Conservation (phyloP, 2,329 filamentous ascomycete species). For the Hymenoscyphus albidus region DNA sequence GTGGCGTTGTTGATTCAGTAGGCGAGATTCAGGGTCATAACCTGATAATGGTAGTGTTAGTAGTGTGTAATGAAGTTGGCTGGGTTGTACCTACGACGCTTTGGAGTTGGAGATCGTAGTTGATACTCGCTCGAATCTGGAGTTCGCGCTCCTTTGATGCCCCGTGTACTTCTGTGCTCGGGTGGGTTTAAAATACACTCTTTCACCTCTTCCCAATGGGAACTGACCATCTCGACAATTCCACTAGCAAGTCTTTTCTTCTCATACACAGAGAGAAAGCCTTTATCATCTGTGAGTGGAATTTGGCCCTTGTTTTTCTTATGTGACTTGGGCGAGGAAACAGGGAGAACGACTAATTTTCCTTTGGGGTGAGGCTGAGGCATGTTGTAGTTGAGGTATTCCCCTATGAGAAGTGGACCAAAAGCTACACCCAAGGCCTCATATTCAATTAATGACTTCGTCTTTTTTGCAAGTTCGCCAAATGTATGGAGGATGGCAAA, state of each 20-base stretch:
- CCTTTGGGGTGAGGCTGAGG: slow-evolving; percentile 29
- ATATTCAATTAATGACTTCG: slow-evolving; percentile 61
- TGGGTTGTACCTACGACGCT: slow-evolving; percentile 38
- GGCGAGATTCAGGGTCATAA: slow-evolving; percentile 36
- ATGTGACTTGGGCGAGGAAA: slow-evolving; percentile 40
- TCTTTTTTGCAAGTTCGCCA: slow-evolving; percentile 55
- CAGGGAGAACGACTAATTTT: slow-evolving; percentile 29
- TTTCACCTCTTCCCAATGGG: slow-evolving; percentile 62
- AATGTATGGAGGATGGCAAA: slow-evolving; percentile 62
- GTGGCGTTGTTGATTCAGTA: not conserved
- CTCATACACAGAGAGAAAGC: slow-evolving; percentile 40
- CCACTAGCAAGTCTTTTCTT: slow-evolving; percentile 56
- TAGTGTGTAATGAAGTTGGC: slow-evolving; percentile 33
- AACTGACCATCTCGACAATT: slow-evolving; percentile 62
- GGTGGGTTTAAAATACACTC: slow-evolving; percentile 44
- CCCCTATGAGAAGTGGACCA: slow-evolving; percentile 59
- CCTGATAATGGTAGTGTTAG: slow-evolving; percentile 24
- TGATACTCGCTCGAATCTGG: slow-evolving; percentile 17
- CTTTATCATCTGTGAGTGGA: slow-evolving; percentile 25
- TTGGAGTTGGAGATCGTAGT: slow-evolving; percentile 42
- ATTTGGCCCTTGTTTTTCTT: slow-evolving; percentile 39
- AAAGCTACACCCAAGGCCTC: slow-evolving; percentile 60
- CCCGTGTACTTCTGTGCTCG: slow-evolving; percentile 16
- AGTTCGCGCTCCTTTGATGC: slow-evolving; percentile 17
- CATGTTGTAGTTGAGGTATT: slow-evolving; percentile 50